A percentile compares a stretch with the other conserved stretches of the same genome.
Evolutionary conservation across 495 filamentous ascomycete species (phyloP).

Genomic region (Mycothermus thermophilus): DNA sequence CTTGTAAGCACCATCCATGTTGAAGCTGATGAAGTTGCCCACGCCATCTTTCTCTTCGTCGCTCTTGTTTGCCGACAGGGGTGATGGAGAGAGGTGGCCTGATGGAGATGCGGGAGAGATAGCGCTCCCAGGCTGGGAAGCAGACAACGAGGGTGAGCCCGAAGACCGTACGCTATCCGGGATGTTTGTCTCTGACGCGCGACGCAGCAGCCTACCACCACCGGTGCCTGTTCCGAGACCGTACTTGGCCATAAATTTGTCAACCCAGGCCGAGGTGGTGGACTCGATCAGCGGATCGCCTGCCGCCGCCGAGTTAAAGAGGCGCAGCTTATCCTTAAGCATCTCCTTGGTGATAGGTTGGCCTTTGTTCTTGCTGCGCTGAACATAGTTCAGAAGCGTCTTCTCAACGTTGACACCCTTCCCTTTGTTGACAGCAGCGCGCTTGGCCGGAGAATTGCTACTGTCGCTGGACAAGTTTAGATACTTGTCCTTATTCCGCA

Average conservation of each 20-base stretch:
- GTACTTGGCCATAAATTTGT: slow-evolving; percentile 95
- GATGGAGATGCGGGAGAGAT: slow-evolving; percentile 63
- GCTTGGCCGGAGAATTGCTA: slow-evolving; percentile 76
- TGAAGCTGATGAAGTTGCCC: slow-evolving; percentile 38
- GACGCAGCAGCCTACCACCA: slow-evolving; percentile 46
- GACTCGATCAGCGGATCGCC: slow-evolving; percentile 61
- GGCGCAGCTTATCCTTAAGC: slow-evolving; percentile 75
- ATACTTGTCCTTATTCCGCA: slow-evolving; percentile 95
- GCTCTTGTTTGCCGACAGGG: slow-evolving; percentile 52
- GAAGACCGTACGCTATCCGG: slow-evolving; percentile 40
- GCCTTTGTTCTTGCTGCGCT: slow-evolving; percentile 67
- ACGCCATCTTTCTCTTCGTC: slow-evolving; percentile 43
- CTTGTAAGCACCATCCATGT: slow-evolving; percentile 35
- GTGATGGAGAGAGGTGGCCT: slow-evolving; percentile 47
- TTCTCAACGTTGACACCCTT: slow-evolving; percentile 92
- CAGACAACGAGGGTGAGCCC: slow-evolving; percentile 35
- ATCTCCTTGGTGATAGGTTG: slow-evolving; percentile 63
- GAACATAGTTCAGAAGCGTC: slow-evolving; percentile 79
- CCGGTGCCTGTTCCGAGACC: too few species aligned
- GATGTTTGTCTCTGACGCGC: slow-evolving; percentile 56
- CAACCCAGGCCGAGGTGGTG: slow-evolving; percentile 68
- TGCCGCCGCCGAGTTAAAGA: slow-evolving; percentile 67
- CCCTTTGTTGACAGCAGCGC: slow-evolving; percentile 53
- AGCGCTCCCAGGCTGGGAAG: slow-evolving; percentile 52
- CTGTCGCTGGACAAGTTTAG: slow-evolving; percentile 79